phyloP scores from a whole-genome alignment of 2,329 filamentous ascomycete species.

The Colletotrichum acutatum region DNA sequence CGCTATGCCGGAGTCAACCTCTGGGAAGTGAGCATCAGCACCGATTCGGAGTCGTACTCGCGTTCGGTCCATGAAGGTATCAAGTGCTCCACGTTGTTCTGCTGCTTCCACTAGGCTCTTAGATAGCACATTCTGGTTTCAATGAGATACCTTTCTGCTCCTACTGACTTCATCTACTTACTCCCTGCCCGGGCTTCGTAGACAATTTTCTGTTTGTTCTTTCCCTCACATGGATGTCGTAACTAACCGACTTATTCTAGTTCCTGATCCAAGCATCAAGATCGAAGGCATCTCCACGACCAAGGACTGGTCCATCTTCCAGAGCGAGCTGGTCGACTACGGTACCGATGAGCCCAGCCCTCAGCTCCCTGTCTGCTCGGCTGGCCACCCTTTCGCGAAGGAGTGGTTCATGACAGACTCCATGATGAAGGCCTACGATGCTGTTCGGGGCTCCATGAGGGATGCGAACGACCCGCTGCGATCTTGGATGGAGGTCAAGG shows the following conservation, averaged over 20 bases:
- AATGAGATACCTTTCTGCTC: neutral
- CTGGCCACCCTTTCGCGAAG: slow-evolving; percentile 30
- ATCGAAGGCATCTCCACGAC: neutral
- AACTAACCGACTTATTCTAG: neutral
- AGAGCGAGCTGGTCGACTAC: slow-evolving; percentile 31
- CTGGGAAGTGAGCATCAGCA: neutral
- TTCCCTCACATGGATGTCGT: too few species aligned
- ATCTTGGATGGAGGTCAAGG: slow-evolving; percentile 39
- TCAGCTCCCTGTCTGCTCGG: slow-evolving; percentile 30
- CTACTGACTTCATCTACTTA: neutral
- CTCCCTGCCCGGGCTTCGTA: neutral
- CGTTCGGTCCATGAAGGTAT: slow-evolving; percentile 10
- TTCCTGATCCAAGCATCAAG: neutral
- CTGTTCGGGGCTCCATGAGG: slow-evolving; percentile 45
- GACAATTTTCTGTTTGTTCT: neutral
- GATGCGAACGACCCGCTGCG: slow-evolving; percentile 41
- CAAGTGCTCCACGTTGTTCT: neutral
- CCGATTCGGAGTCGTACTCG: slow-evolving; percentile 13
- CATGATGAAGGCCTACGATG: slow-evolving; percentile 45
- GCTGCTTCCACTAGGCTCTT: neutral
- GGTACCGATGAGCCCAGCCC: slow-evolving; percentile 13
- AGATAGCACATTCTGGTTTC: neutral
- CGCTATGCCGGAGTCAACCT: neutral
- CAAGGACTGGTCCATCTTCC: slow-evolving; percentile 31
- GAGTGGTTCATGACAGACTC: slow-evolving; percentile 40